phyloP scores from a whole-genome alignment of 2,329 filamentous ascomycete genomes.

The Sporothrix globosa region DNA sequence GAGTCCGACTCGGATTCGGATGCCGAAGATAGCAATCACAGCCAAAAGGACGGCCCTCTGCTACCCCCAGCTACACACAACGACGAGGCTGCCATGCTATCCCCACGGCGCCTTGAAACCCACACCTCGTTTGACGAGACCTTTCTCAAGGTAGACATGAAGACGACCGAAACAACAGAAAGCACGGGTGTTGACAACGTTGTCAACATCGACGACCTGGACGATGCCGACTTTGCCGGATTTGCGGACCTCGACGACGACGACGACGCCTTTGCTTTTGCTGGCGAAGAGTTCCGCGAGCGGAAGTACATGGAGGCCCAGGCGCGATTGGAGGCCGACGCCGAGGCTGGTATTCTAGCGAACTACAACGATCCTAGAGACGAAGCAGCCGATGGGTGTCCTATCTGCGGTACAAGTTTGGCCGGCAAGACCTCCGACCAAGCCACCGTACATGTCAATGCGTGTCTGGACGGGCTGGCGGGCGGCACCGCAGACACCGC shows the following conservation, averaged over 20 bases:
- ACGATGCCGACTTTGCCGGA: constrained; percentile 44
- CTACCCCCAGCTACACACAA: too few species aligned
- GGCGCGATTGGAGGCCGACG: constrained; percentile 64
- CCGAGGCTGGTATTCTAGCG: constrained; percentile 40
- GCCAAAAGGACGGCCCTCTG: neutral
- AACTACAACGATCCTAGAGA: constrained; percentile 41
- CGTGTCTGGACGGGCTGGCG: constrained; percentile 73
- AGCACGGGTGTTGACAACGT: constrained; percentile 20
- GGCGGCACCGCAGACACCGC: neutral
- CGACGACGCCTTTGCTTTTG: constrained; percentile 49
- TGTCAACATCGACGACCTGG: constrained; percentile 34
- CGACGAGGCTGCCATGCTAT: neutral
- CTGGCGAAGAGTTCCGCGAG: constrained; percentile 55
- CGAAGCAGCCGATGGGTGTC: constrained; percentile 59
- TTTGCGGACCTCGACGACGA: constrained; percentile 60
- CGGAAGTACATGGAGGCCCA: constrained; percentile 77
- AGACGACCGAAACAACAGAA: neutral
- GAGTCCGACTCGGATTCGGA: constrained; percentile 45
- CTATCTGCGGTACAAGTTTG: constrained; percentile 73
- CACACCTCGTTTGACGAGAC: constrained; percentile 30
- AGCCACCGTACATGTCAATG: constrained; percentile 84
- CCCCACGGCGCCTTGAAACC: constrained; percentile 11
- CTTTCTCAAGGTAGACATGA: neutral
- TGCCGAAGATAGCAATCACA: neutral
- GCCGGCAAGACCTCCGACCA: constrained; percentile 64